phyloP scores from a whole-genome alignment of 179 eudicot genomes.

The Vitellaria paradoxa region DNA sequence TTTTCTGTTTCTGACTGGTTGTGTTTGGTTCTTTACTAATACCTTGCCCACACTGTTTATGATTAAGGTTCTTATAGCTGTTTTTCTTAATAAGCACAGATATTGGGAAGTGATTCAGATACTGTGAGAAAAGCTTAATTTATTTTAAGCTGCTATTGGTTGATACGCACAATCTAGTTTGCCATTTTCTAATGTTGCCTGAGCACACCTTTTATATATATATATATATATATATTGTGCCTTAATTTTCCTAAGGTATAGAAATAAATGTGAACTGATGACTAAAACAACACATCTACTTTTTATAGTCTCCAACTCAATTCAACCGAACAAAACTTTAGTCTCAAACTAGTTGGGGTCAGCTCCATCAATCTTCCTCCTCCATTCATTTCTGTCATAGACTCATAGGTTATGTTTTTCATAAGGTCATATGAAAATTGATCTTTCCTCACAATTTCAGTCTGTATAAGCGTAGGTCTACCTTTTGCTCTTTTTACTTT shows the following conservation, averaged over 20 bases:
- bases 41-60: background rate
- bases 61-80: background rate
- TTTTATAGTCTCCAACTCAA: too few species aligned
- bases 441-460: too few species aligned
- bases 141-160: background rate
- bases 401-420: too few species aligned
- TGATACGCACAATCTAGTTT: background rate
- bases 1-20: background rate
- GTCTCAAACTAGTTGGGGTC: too few species aligned
- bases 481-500: too few species aligned
- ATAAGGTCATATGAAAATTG: too few species aligned
- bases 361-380: too few species aligned
- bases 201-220: background rate
- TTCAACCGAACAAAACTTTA: too few species aligned
- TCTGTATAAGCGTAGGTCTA: too few species aligned
- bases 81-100: background rate
- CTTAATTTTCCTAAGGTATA: background rate
- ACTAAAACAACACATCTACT: background rate
- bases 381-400: too few species aligned
- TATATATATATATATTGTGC: too few species aligned
- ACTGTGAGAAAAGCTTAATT: too few species aligned
- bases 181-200: background rate
- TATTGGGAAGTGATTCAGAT: background rate
- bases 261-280: background rate
- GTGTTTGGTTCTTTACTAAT: background rate